Evolutionary conservation across 2,329 filamentous ascomycete genomes (phyloP).

Genomic region (Basipetospora sp.): DNA sequence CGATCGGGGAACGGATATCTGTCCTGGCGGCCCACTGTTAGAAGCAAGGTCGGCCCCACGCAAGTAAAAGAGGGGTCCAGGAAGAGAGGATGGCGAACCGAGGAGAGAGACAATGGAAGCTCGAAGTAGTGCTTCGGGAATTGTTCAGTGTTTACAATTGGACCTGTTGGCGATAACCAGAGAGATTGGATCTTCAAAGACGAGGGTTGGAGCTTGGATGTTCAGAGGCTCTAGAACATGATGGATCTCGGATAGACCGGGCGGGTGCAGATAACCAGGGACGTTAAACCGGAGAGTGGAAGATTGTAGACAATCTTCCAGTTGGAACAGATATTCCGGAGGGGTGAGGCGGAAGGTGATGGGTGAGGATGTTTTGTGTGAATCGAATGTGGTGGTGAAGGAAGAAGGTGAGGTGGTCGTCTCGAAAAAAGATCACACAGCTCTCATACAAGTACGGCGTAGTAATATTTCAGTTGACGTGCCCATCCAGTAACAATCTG

Average conservation of each 20-base stretch:
- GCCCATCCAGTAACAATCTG: no score
- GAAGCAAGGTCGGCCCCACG: no score
- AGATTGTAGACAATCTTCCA: constrained; percentile 2
- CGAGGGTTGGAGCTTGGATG: neutral
- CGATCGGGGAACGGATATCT: neutral
- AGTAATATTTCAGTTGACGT: no score
- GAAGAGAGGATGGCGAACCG: no score
- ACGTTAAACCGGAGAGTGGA: constrained; percentile 4
- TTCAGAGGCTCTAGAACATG: constrained; percentile 6
- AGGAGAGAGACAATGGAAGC: neutral
- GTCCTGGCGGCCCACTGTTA: neutral
- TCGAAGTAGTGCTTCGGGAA: neutral
- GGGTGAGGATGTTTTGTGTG: neutral
- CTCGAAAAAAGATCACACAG: neutral
- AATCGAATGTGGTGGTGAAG: constrained; percentile 1
- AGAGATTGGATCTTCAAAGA: constrained; percentile 1
- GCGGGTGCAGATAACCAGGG: constrained; percentile 5
- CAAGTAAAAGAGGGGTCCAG: no score
- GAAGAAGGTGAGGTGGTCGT: constrained; percentile 10
- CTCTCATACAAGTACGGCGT: no score
- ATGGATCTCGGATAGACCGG: constrained; percentile 6
- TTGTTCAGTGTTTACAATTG: constrained; percentile 5
- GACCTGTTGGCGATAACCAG: constrained; percentile 6
- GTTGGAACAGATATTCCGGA: neutral
- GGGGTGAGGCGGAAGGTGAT: constrained; percentile 2